Evolutionary conservation across 805 yeast species (phyloP), one percentile per base, ranked within the genome.

Genomic region (Yarrowia deformans): DNA sequence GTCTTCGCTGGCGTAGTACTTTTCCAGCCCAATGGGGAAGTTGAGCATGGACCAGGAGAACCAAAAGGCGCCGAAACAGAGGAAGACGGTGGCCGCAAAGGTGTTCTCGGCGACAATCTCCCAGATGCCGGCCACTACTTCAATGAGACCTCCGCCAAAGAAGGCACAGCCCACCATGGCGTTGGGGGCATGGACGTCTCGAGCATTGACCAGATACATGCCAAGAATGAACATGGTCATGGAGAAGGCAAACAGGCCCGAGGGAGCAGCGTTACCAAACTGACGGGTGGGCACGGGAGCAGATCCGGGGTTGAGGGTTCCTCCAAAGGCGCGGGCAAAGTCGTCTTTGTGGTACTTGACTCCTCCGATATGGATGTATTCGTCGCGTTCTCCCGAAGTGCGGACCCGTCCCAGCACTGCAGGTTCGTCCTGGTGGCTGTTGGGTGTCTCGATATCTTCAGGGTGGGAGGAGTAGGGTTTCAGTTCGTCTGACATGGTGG

Each of bases 101-200:
- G 89, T 84, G 77, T 85, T 85, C 71, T 87, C 89, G 29, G 83
- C 80, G 13, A 86, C 87, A 77, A 87, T 81, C 74, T 86, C 89
- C 83, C 88, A 87, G 85, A 87, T 84, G 67, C 89, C 89, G n/a
- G 90, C 89, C 45, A 86, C 75, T 56, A 85, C 77, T 74, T 86
- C 89, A 45, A 86, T 82, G 10, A 83, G 77, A 8, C 90, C 90
- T 46, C 90, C 90, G 75, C 86, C 86, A 74, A 87, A 87, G 70
- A 82, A 81, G 8, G 89, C 88, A 70, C 84, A 77, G n/a, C 89
- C 89, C 66, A 85, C 84, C 34, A 86, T 88, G 60, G 87, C 78
- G 70, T 83, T 82, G 29, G 87, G 83, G 55, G 81, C 79, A 10
- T 78, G 74, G 35, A 86, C 87, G 40, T 89, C 88, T 79, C 87